Percentiles rank a stretch among this genome's conserved stretches.
phyloP scores from a whole-genome alignment of 2,329 filamentous ascomycete species.

The Nigrospora oryzae region DNA sequence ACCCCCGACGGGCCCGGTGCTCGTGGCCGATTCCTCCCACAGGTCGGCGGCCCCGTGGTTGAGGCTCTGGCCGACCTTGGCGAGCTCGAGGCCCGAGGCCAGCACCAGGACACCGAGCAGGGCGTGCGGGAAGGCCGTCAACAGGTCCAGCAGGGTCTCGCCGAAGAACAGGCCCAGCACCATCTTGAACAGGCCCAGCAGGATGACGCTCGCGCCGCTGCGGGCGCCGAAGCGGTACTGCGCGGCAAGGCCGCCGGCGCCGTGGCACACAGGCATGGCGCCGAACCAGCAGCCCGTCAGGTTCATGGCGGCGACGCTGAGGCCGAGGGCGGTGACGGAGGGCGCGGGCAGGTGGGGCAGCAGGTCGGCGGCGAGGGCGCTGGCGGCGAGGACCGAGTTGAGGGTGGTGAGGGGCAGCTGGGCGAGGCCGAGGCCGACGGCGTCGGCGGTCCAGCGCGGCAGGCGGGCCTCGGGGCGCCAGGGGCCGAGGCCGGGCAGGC shows the following conservation, averaged over 20 bases:
- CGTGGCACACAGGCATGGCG: conserved; percentile 92
- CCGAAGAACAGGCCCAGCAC: conserved; percentile 69
- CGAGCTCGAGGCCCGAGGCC: conserved; percentile 79
- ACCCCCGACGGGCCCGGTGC: too few relatives aligned
- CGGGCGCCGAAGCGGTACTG: conserved; percentile 89
- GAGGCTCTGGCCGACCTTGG: conserved; percentile 74
- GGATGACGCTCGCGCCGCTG: conserved; percentile 73
- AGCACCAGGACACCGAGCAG: conserved; percentile 84
- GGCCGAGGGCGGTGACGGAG: conserved; percentile 65
- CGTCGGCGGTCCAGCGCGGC: conserved; percentile 32
- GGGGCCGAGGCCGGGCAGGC: conserved; percentile 43
- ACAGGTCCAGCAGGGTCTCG: conserved; percentile 60
- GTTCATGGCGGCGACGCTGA: conserved; percentile 81
- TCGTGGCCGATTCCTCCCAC: conserved; percentile 45
- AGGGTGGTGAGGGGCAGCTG: conserved; percentile 87
- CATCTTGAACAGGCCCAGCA: conserved; percentile 71
- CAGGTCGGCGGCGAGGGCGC: conserved; percentile 69
- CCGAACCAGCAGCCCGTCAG: conserved; percentile 83
- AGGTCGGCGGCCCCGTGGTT: conserved; percentile 61
- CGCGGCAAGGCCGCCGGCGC: conserved; percentile 81
- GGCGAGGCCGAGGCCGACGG: conserved; percentile 59
- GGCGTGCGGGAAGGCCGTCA: conserved; percentile 65
- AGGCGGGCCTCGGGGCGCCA: conserved; percentile 50
- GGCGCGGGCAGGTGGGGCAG: conserved; percentile 61
- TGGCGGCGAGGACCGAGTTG: conserved; percentile 86